Conservation (phyloP, 805 yeast genomes). For the Ogataea nitratoaversa region DNA sequence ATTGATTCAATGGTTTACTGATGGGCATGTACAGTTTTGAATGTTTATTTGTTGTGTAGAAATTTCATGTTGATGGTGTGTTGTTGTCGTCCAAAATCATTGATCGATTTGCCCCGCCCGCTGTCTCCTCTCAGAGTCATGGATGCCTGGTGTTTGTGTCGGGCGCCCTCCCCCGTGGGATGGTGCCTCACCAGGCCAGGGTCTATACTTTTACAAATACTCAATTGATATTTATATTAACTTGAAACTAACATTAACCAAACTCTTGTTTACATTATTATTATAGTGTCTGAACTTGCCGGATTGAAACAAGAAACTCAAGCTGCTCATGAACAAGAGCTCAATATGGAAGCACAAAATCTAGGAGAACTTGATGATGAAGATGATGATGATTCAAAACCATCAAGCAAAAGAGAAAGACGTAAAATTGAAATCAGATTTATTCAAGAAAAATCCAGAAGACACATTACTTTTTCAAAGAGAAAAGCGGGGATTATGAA, state of each 20-base stretch:
- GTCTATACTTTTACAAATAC: too few relatives aligned
- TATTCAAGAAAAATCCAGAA: slow-evolving; percentile 94
- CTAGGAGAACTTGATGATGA: slow-evolving; percentile 38
- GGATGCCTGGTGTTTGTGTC: too few relatives aligned
- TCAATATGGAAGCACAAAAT: slow-evolving; percentile 23
- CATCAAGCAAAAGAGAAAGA: slow-evolving; percentile 52
- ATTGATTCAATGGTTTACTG: too few relatives aligned
- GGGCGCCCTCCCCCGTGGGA: too few relatives aligned
- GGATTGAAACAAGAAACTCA: slow-evolving; percentile 21
- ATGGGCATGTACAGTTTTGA: too few relatives aligned
- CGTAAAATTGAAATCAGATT: slow-evolving; percentile 96
- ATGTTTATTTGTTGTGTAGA: too few relatives aligned
- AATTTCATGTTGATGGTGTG: too few relatives aligned
- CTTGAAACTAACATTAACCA: slow-evolving; percentile 15
- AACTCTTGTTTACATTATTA: not conserved
- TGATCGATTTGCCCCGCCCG: too few relatives aligned
- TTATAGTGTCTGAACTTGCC: slow-evolving; percentile 23
- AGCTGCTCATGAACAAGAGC: slow-evolving; percentile 19
- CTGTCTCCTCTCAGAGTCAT: too few relatives aligned
- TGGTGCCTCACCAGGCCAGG: too few relatives aligned
- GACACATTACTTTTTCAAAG: slow-evolving; percentile 96
- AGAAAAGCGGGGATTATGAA: slow-evolving; percentile 99
- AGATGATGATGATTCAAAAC: slow-evolving; percentile 42
- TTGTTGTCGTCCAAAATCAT: too few relatives aligned
- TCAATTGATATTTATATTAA: too few relatives aligned